These are phyloP conservation scores for Brasilioporus rufonigricans DNA, from an alignment of 768 basidiomycete species.

Conservation along the genomic window DNA sequence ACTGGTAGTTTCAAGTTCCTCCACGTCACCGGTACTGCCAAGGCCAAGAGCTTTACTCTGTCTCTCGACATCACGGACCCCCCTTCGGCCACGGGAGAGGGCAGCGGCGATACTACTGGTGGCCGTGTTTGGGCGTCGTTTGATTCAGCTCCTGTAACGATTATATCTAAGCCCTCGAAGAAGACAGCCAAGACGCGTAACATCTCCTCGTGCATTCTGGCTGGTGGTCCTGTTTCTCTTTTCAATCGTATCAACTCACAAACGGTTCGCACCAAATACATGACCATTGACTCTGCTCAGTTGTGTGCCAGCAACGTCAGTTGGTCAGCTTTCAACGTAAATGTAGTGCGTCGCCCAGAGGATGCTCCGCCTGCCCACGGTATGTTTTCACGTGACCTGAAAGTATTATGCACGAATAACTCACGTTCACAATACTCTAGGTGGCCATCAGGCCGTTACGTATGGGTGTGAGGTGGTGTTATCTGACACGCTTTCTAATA, in stretches of 20 bases:
- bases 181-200: slow-evolving; percentile 95
- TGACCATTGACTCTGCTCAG: slow-evolving; percentile 85
- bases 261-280: slow-evolving; percentile 95
- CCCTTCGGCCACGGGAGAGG: slow-evolving; percentile 46
- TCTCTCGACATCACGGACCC: slow-evolving; percentile 84
- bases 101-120: slow-evolving; percentile 30
- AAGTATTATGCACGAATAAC: slow-evolving; percentile 34
- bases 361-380: slow-evolving; percentile 59
- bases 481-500: slow-evolving; percentile 81
- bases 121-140: slow-evolving; percentile 89
- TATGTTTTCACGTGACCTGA: slow-evolving; percentile 57
- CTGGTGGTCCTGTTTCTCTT: slow-evolving; percentile 85
- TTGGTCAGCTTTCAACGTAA: slow-evolving; percentile 95
- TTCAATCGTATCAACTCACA: slow-evolving; percentile 97
- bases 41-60: slow-evolving; percentile 86
- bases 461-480: slow-evolving; percentile 90
- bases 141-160: slow-evolving; percentile 87
- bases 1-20: slow-evolving; percentile 89
- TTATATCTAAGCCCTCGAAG: slow-evolving; percentile 97
- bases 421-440: slow-evolving; percentile 43
- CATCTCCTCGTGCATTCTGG: slow-evolving; percentile 86
- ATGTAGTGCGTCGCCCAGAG: slow-evolving; percentile 74
- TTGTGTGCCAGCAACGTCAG: slow-evolving; percentile 86
- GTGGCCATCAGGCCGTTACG: slow-evolving; percentile 80
- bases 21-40: slow-evolving; percentile 84